Base-by-base conservation (phyloP, 768 basidiomycete species). In the Termitomyces bulborhizus region DNA sequence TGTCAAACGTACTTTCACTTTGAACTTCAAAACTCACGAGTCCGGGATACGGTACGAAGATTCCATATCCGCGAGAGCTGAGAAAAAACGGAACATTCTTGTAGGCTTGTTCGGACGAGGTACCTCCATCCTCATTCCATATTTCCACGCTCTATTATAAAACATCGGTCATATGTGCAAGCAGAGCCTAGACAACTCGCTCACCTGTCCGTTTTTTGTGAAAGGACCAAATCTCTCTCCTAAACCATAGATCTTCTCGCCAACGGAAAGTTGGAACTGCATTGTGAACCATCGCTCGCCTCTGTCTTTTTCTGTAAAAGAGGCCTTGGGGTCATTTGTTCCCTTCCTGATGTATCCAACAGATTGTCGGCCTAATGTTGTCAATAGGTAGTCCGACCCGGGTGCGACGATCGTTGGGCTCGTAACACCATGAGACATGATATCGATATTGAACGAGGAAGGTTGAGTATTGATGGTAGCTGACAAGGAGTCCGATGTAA, bases 201-300 rank as follows among this genome's bases (percentile, higher is more conserved):
- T 32, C 11, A 69, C 67, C 58, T 70, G 72, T 40, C 39, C 39
- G n/a, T 40, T 40, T n/a, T 40, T 40, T 9, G n/a, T 61, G 44
- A 79, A 71, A 4, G 76, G 73, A 1, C 75, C 73, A 59, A 79
- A 79, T 18, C 74, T 63, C 60, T 79, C 77, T 21, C 77, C 77
- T 40, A 40, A 18, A 9, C 39, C 39, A 40, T 40, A 40, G n/a
- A 40, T 40, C 52, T 66, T 71, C 62, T 79, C 77, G 2, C 74
- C 76, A 3, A 70, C 63, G n/a, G 65, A 66, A 26, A 70, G 69
- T 66, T 59, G 69, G 54, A 65, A 79, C 51, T 60, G 68, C 65
- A 64, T 75, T n/a, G 67, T 70, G 39, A 67, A 62, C 63, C 64
- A 66, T 34, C 63, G 58, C 34, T 65, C 61, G 21, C 67, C 61